phyloP scores from a whole-genome alignment of 352 stramenopile species.

The Globisporangium alternatum region DNA sequence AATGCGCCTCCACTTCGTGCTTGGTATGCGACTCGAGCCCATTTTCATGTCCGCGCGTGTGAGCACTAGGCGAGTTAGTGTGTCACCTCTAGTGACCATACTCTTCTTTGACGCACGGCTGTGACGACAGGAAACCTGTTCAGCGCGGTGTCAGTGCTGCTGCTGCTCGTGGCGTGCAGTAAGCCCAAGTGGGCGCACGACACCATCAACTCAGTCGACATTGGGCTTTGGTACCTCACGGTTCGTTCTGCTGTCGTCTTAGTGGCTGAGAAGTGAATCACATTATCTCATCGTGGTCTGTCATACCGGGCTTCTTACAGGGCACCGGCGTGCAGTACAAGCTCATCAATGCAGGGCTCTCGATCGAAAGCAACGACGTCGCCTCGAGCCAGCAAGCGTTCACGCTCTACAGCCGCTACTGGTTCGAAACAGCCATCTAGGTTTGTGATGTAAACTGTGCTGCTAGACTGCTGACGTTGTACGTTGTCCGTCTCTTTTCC shows the following conservation, averaged over 20 bases:
- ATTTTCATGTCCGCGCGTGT: background rate
- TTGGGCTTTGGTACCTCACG: constrained; percentile 66
- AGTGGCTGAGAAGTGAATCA: background rate
- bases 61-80: background rate
- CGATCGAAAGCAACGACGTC: constrained; percentile 32
- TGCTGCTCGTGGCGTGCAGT: constrained; percentile 46
- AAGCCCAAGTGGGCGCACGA: constrained; percentile 60
- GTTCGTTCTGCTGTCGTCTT: constrained; percentile 21
- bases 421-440: constrained; percentile 18
- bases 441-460: background rate
- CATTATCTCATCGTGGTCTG: background rate
- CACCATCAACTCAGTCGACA: constrained; percentile 67
- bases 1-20: constrained; percentile 37
- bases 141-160: constrained; percentile 43
- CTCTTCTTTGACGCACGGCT: background rate
- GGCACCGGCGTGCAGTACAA: constrained; percentile 77
- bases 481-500: background rate
- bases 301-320: constrained; percentile 17
- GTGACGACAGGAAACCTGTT: constrained; percentile 35
- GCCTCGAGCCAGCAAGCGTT: constrained; percentile 20
- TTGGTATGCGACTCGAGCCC: constrained; percentile 23
- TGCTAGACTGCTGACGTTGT: background rate
- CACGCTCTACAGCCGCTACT: constrained; percentile 36
- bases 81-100: background rate
- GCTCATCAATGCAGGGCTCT: constrained; percentile 68